Base-by-base conservation (phyloP, 1,139 yeast species). In the Hanseniaspora uvarum region DNA sequence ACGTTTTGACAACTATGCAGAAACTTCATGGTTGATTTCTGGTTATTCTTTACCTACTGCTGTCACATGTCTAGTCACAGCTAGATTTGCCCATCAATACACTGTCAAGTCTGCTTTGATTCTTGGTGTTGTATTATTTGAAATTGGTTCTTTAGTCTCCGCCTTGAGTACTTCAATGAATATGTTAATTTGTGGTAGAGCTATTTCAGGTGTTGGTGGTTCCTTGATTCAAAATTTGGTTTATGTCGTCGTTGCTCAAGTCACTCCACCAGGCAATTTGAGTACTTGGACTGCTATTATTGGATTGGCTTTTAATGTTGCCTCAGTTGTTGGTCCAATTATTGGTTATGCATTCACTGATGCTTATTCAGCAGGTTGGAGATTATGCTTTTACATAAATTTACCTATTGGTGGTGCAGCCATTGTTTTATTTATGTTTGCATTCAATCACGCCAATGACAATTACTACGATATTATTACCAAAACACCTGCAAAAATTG, bases 361-460 rank as follows among this genome's bases (percentile, higher is more conserved):
- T 16, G 43, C 48, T 24, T 50, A 53, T 23, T 72, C 77, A 53
- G 80, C 78, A 1, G 70, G 79, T 18, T 84, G 92, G 92, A 73
- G 92, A 64, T 83, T 89, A 88, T 80, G 86, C 60, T 84, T 83
- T 64, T 84, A 79, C 65, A 73, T 84, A 60, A 83, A 83, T 63
- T 66, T 84, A 56, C 87, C 89, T 5, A 68, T 82, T 49, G 85
- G 86, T 21, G 88, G 83, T 0, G 58, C 74, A 3, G 81, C 84
- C 0, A 66, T 75, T 18, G 63, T 67, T 0, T 63, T 76, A 19
- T 70, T 83, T 49, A 56, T 70, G 7, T 61, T 72, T 46, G 72
- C 76, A n/a, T 81, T 79, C 66, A 70, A 75, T 43, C 85, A 87
- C 19, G 38, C 30, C 12, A 39, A 45, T 18, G 36, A 30, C 21